Evolutionary conservation across 75 land plant genomes (phyloP), one percentile per base, ranked within the genome.

Genomic region (Isoetes taiwanensis): DNA sequence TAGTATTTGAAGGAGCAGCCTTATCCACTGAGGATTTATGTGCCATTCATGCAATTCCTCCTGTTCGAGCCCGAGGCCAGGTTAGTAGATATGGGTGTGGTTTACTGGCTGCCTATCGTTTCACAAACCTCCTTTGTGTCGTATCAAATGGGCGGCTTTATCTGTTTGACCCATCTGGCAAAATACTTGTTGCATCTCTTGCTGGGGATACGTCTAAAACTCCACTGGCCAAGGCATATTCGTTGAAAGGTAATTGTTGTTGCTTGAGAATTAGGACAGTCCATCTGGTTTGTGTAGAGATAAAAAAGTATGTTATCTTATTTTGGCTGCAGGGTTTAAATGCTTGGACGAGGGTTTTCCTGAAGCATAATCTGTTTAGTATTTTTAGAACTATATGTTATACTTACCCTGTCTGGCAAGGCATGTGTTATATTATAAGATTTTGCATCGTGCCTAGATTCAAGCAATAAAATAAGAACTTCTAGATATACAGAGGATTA

Each of bases 151-250:
- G 79, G 19, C 71, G 67, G 70, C 74, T 74, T 19, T 91, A 91
- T 50, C 69, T 91, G 0, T 91, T 91, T 64, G 97, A 91, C 70
- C 97, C 97, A 12, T 69, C 61, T 59, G 97, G 97, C 14, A 30
- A 69, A 43, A 76, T 79, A 17, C 71, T 86, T 30, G 38, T 70
- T 64, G 41, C 68, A n/a, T 57, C 93, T 50, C 61, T 75, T 32
- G 57, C 40, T 52, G 72, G 32, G 54, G 66, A 56, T n/a, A 30
- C 67, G 28, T 43, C 63, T 26, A 41, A 56, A 42, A 61, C 24
- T 30, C 65, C 76, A 32, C 48, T 52, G 16, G 85, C 85, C 10
- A 86, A 75, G 53, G 62, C 79, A 55, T 91, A 76, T 60, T 71
- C 85, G 46, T 53, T 91, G 67, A 68, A 26, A 61, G 97, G 97